Conservation (phyloP, 1,139 yeast genomes). For the Zhuliangozyma parablackwelliae region DNA sequence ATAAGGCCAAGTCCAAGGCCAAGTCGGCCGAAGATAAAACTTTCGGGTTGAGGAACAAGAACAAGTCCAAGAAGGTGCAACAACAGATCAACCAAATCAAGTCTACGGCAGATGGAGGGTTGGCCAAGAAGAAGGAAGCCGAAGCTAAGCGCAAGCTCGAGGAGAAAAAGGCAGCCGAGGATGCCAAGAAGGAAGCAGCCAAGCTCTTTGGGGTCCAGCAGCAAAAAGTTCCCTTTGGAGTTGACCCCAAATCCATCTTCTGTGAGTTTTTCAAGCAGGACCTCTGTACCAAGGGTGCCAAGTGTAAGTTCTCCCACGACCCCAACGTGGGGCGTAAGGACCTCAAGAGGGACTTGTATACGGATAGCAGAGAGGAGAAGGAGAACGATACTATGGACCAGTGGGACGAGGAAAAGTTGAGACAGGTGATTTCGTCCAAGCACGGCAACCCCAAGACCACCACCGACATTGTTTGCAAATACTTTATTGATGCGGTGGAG, state of each 20-base stretch:
- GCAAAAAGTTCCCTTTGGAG: slow-evolving; percentile 94
- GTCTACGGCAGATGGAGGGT: slow-evolving; percentile 59
- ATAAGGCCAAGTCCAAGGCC: slow-evolving; percentile 65
- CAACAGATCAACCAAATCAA: slow-evolving; percentile 72
- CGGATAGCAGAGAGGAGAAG: slow-evolving; percentile 76
- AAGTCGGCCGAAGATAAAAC: slow-evolving; percentile 83
- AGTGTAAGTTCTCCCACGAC: slow-evolving; percentile 95
- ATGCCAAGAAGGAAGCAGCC: slow-evolving; percentile 82
- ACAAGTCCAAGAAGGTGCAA: slow-evolving; percentile 90
- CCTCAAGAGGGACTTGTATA: slow-evolving; percentile 85
- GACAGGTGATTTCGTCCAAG: slow-evolving; percentile 81
- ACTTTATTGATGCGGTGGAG: slow-evolving; percentile 93
- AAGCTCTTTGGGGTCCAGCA: slow-evolving; percentile 67
- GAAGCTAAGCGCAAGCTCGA: slow-evolving; percentile 70
- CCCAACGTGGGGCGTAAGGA: slow-evolving; percentile 81
- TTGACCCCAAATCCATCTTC: slow-evolving; percentile 90
- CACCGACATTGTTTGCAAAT: slow-evolving; percentile 92
- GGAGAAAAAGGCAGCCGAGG: slow-evolving; percentile 88
- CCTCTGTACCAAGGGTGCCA: slow-evolving; percentile 79
- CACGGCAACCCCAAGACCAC: slow-evolving; percentile 94
- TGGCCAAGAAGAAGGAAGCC: slow-evolving; percentile 70
- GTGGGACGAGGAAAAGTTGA: slow-evolving; percentile 95
- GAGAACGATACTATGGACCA: slow-evolving; percentile 88
- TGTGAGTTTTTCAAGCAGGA: slow-evolving; percentile 93
- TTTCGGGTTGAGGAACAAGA: slow-evolving; percentile 91